phyloP scores from a whole-genome alignment of 805 yeast species.

The Yarrowia sp. region DNA sequence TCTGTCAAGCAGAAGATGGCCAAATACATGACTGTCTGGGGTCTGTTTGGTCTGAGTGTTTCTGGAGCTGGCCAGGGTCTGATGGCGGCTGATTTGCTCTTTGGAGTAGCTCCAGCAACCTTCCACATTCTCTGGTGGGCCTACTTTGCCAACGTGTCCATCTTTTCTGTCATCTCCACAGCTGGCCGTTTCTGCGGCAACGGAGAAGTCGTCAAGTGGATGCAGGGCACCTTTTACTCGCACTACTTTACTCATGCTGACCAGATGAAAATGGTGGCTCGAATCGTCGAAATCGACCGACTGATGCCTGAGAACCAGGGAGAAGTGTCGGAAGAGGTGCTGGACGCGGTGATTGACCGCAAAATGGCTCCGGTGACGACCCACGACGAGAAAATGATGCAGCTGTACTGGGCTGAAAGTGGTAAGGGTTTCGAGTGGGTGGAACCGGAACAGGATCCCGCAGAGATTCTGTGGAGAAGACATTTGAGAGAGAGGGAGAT shows the following conservation, averaged over 20 bases:
- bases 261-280: constrained; percentile 63
- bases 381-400: constrained; percentile 62
- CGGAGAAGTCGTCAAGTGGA: constrained; percentile 59
- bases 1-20: background rate
- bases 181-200: constrained; percentile 51
- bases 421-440: constrained; percentile 88
- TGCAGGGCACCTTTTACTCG: constrained; percentile 58
- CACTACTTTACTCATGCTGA: constrained; percentile 65
- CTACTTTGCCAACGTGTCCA: constrained; percentile 48
- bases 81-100: constrained; percentile 3
- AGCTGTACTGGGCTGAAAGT: constrained; percentile 83
- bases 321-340: constrained; percentile 38
- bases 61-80: constrained; percentile 3
- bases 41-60: background rate
- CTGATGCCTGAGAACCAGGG: constrained; percentile 42
- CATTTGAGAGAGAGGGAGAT: constrained; percentile 33
- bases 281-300: constrained; percentile 63
- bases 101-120: constrained; percentile 30
- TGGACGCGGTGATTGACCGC: constrained; percentile 37
- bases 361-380: constrained; percentile 46
- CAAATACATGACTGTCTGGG: constrained; percentile 5
- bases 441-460: constrained; percentile 89
- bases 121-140: constrained; percentile 48
- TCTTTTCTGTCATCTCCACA: constrained; percentile 48
- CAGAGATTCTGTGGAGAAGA: constrained; percentile 45